phyloP scores from a whole-genome alignment of 2,329 filamentous ascomycete species.

The Aspergillus fischeri region DNA sequence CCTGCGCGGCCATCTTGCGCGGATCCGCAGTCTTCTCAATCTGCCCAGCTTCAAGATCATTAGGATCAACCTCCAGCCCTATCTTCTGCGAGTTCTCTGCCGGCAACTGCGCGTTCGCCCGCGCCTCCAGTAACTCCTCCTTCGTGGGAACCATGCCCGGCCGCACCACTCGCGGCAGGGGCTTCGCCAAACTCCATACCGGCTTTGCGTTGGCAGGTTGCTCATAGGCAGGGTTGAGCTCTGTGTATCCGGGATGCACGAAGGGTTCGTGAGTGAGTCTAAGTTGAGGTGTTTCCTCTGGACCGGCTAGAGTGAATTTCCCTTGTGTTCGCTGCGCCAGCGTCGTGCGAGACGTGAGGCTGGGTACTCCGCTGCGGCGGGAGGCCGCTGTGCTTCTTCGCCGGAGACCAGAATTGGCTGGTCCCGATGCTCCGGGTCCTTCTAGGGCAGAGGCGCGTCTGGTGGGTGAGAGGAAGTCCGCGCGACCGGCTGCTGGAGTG shows the following conservation, averaged over 20 bases:
- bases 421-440: background rate
- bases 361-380: slow-evolving; percentile 18
- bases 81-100: slow-evolving; percentile 29
- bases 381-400: slow-evolving; percentile 19
- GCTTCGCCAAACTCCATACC: slow-evolving; percentile 53
- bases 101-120: slow-evolving; percentile 27
- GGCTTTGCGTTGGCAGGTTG: slow-evolving; percentile 48
- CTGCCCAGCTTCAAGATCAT: slow-evolving; percentile 42
- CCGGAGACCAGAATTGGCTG: slow-evolving; percentile 7
- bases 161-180: slow-evolving; percentile 51
- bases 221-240: slow-evolving; percentile 53
- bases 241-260: slow-evolving; percentile 52
- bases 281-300: slow-evolving; percentile 29
- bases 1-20: slow-evolving; percentile 41
- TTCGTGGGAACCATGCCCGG: slow-evolving; percentile 50
- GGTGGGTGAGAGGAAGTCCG: slow-evolving; percentile 13
- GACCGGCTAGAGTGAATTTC: slow-evolving; percentile 29
- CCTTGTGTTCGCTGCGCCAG: slow-evolving; percentile 26
- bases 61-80: slow-evolving; percentile 38
- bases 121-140: slow-evolving; percentile 33
- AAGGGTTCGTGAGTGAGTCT: slow-evolving; percentile 39
- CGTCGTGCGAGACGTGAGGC: slow-evolving; percentile 22
- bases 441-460: slow-evolving; percentile 3
- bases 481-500: slow-evolving; percentile 5
- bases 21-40: slow-evolving; percentile 37